Evolutionary conservation across 176 grass and related monocot genomes (phyloP), one percentile per base, ranked within the genome.

Genomic region (Hsuehochloa calcarea): DNA sequence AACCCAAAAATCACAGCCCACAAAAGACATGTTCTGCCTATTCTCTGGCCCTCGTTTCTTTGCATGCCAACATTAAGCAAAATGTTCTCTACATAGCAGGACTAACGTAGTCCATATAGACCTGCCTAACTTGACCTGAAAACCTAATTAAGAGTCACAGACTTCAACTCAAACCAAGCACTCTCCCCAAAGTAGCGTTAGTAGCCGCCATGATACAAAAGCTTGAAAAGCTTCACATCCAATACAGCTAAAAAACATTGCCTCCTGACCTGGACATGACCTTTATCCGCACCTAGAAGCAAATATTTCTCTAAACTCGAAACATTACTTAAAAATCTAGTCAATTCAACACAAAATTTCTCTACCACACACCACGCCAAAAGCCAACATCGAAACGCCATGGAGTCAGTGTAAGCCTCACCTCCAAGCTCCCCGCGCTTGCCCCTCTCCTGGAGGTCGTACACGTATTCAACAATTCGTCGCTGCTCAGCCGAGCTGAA

Each of bases 391-490:
- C 23, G 14, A 85, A 62, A 43, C n/a, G 19, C 23, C 58, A 23
- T 22, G 39, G 20, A 71, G 52, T 34, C 31, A 34, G 31, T 12
- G 51, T 16, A 83, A 5, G 37, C 19, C 62, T 87, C 81, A 92
- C 90, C 90, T 89, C 90, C 83, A 35, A 92, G 86, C 73, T 88
- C 78, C 31, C 86, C 86, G 14, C 43, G 78, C 50, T 52, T 78
- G 66, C 90, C 90, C 61, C 6, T 86, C 49, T 79, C 82, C 83
- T 92, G 90, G 23, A 92, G 83, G 27, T 47, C 72, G 6, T 92
- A 83, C 8, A 92, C 82, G 5, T 41, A 89, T 0, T 89, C 72
- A 0, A 92, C 83, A 58, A 92, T 92, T 2, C 82, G 78, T 20
- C 7, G 3, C 90, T 92, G 90, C 72, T 92, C 90, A 0, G 86